Evolutionary conservation across 1,284 basidiomycete species (phyloP), one percentile per base, ranked within the genome.

Genomic region (Marasmius tenuissimus): DNA sequence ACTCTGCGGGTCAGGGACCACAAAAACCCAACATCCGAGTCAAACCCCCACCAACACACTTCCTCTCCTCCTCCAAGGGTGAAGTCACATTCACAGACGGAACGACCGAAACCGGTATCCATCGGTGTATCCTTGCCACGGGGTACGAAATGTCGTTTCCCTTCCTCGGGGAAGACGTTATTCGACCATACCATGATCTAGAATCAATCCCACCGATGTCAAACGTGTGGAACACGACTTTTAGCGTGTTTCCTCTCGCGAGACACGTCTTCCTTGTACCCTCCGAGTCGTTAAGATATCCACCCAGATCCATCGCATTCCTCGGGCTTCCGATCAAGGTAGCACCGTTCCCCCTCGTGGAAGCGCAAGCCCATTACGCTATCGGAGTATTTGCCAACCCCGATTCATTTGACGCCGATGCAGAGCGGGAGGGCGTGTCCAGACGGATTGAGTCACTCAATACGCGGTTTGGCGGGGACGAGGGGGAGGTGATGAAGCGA

Each of bases 71-170:
- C 27, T 27, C 27, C 2, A 27, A 27, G 27, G 84, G 83, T 4
- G 73, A 73, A 51, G 85, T 89, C 9, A 67, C 78, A 27, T 90
- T 91, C 67, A 83, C 82, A 62, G 87, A 89, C 63, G 86, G 84
- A 1, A 76, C 81, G 3, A 68, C 71, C 9, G 87, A 90, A 69
- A 67, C 72, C 38, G 78, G 75, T 4, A 76, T 93, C 57, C 85
- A 88, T 65, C 74, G 83, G 61, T 85, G 83, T 64, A 84, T 92
- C 55, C 75, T 93, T 10, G 92, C 89, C 1, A 93, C 91, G 6
- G 92, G 91, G 7, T 93, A 89, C 70, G 74, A 87, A 59, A 75
- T 83, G 59, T 73, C 81, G 18, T 85, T 85, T 66, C 85, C 87
- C 0, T 92, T 92, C 75, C 75, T 92, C 55, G 64, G 76, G 2